Base-by-base conservation (phyloP, 441 rosid genomes). In the Cnidoscolus chayamansa region DNA sequence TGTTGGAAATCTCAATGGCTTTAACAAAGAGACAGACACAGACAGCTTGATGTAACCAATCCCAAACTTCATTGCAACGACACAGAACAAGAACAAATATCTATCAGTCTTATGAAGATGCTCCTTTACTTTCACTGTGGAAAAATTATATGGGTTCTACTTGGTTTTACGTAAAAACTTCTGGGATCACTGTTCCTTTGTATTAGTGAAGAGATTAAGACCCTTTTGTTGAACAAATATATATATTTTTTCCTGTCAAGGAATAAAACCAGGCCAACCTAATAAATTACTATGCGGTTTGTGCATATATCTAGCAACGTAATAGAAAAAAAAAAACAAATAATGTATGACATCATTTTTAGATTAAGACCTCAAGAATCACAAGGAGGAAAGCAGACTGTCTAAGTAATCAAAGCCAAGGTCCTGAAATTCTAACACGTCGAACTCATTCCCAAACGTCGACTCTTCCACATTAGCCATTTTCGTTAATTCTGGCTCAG, bases 331-430 rank as follows among this genome's bases (percentile, higher is more conserved):
- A 25, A 25, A 25, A 25, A 25, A 25, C 25, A 25, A 25, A 35
- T 40, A 40, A 40, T 40, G 7, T 40, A 5, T 5, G 45, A 40
- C 6, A 40, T 4, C 45, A 40, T 40, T 40, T 54, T 1, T 54
- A 17, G n/a, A 7, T 54, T 17, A 2, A 54, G 7, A 54, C 57
- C 25, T 54, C 2, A 48, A 48, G 10, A n/a, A 68, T 86, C 79
- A 91, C 5, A 79, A 83, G 16, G 87, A 86, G 47, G 91, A 79
- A 55, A 89, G 75, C 72, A 90, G 75, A 67, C 74, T 86, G 17
- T 89, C 92, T 81, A 90, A 76, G 72, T 78, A 90, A 74, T 90
- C 96, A 81, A 80, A 84, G 15, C 97, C 97, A 70, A 92, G 53
- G 67, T 90, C 96, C 81, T 86, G 81, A 76, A 92, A 82, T 78